Percentiles rank a stretch among this genome's conserved stretches.
These are phyloP conservation scores for Blastobotrys persicus DNA, from an alignment of 1,139 yeast genomes.

Conservation along the genomic window DNA sequence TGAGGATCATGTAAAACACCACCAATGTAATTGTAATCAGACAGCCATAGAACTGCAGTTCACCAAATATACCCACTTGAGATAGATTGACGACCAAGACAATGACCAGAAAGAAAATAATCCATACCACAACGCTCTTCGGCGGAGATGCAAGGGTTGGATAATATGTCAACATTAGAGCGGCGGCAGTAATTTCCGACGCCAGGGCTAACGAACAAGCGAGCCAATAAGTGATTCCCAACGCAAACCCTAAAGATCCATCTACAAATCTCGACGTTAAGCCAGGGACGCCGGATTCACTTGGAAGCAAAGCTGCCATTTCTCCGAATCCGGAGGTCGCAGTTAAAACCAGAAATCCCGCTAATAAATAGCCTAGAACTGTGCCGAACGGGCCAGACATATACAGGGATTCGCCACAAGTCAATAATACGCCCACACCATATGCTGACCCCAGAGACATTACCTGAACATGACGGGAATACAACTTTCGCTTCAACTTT, in stretches of 20 bases:
- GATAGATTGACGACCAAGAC: conserved; percentile 55
- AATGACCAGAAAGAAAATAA: conserved; percentile 54
- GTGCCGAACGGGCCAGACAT: conserved; percentile 85
- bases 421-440: conserved; percentile 77
- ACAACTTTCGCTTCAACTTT: conserved; percentile 50
- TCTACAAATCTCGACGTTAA: conserved; percentile 77
- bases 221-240: conserved; percentile 76
- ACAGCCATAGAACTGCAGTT: conserved; percentile 64
- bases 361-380: conserved; percentile 62
- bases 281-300: conserved; percentile 63
- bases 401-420: conserved; percentile 74
- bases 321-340: conserved; percentile 80
- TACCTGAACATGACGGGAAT: conserved; percentile 73
- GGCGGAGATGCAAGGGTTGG: conserved; percentile 52
- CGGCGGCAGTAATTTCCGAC: conserved; percentile 76
- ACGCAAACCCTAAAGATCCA: conserved; percentile 79
- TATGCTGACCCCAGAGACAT: conserved; percentile 80
- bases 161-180: conserved; percentile 69
- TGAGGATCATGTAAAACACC: conserved; percentile 55
- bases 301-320: conserved; percentile 79
- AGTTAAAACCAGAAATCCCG: conserved; percentile 65
- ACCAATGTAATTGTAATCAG: conserved; percentile 57
- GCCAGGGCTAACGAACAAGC: conserved; percentile 74
- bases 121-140: conserved; percentile 62
- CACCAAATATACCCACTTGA: conserved; percentile 73